Evolutionary conservation across 257 asterid genomes (phyloP), one percentile per base, ranked within the genome.

Genomic region (Avicennia marina): DNA sequence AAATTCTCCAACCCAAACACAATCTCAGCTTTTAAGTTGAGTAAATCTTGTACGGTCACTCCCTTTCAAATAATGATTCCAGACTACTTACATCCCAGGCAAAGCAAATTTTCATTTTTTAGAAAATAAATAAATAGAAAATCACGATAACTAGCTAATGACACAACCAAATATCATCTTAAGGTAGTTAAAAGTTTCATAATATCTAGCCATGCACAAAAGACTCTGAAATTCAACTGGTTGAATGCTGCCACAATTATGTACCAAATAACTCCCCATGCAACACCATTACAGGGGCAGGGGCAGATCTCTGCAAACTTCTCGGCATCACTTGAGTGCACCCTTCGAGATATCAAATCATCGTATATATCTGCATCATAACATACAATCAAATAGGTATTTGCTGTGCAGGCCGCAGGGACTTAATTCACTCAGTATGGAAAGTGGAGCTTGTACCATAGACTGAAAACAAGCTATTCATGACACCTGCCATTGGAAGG

Each of bases 301-400:
- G 94, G 98, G 79, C 98, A 91, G 67, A 88, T 62, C 75, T 91
- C 97, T 13, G 98, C 98, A 71, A 91, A 91, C 75, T 91, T 91
- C 86, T 91, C 98, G 51, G 98, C 98, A 67, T 91, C 98, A 54
- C 98, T 91, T 1, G 98, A 63, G 68, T 91, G 58, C 55, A 91
- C 95, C 76, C 95, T 83, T 74, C 98, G 78, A 53, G 98, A 89
- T 74, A 91, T 89, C 83, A 82, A 71, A 62, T 88, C 98, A 60
- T 91, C 98, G 12, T 91, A 91, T 72, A 91, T 91, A 75, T 91
- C 98, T 91, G 90, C 87, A 81, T n/a, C 16, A 11, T 6, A 4
- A 9, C 7, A 5, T 12, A 3, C 6, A 17, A 29, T 27, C 43
- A 3, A 11, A 8, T 20, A 2, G 29, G n/a, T n/a, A n/a, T n/a